These are phyloP conservation scores for Xylaria sp. DNA, from an alignment of 2,329 filamentous ascomycete genomes.

Conservation along the genomic window DNA sequence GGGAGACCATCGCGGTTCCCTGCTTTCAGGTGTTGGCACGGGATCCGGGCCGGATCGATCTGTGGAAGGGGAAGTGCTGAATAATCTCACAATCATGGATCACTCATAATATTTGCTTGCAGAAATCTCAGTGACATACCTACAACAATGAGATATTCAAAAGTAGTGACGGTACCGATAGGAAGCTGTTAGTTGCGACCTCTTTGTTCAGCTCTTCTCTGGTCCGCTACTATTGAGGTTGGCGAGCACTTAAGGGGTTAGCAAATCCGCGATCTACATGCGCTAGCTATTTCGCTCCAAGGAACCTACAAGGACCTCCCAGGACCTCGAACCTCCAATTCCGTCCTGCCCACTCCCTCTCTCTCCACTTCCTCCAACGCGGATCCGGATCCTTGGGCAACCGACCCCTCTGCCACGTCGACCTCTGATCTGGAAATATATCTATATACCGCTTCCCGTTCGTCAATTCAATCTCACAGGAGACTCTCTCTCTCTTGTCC, in stretches of 20 bases:
- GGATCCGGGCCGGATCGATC: too few relatives aligned
- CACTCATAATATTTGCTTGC: too few relatives aligned
- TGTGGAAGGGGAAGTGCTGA: too few relatives aligned
- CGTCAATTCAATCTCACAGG: neutral
- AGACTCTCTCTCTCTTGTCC: neutral
- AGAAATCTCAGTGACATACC: too few relatives aligned
- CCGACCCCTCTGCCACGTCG: neutral
- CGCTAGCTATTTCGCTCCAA: neutral
- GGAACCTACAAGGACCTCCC: neutral
- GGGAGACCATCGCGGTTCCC: too few relatives aligned
- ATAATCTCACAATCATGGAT: too few relatives aligned
- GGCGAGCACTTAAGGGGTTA: neutral
- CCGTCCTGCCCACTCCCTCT: neutral
- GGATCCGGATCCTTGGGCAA: neutral
- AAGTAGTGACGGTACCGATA: too few relatives aligned
- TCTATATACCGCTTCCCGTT: neutral
- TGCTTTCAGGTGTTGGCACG: too few relatives aligned
- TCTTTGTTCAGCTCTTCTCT: neutral
- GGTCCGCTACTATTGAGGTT: neutral
- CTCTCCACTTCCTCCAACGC: neutral
- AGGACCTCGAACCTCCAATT: too few relatives aligned
- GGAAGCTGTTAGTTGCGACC: too few relatives aligned
- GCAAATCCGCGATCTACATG: neutral
- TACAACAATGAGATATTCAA: too few relatives aligned
- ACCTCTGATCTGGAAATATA: neutral